A percentile compares a stretch with the other conserved stretches of the same genome.
Evolutionary conservation across 768 basidiomycete species (phyloP).

Genomic region (Hemileccinum rubropunctum): DNA sequence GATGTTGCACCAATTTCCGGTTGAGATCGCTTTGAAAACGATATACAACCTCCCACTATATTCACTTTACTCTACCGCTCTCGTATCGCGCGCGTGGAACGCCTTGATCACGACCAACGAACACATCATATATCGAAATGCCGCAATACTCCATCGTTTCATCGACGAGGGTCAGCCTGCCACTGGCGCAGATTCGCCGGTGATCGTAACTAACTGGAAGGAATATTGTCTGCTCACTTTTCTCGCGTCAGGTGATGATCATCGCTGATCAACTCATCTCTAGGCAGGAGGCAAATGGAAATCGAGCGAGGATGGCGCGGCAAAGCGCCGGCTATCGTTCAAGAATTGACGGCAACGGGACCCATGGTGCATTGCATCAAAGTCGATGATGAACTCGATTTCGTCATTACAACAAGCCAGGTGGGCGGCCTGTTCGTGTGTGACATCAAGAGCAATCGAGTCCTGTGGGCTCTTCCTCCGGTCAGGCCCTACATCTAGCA

Average conservation of each 20-base stretch:
- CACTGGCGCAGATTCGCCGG: constrained; percentile 13
- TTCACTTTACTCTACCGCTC: constrained; percentile 35
- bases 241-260: neutral
- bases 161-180: constrained; percentile 33
- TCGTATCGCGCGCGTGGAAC: constrained; percentile 46
- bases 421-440: constrained; percentile 58
- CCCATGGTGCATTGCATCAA: constrained; percentile 67
- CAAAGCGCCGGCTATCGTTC: constrained; percentile 39
- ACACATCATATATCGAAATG: constrained; percentile 51
- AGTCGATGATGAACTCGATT: constrained; percentile 60
- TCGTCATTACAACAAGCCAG: constrained; percentile 55
- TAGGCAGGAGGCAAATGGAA: constrained; percentile 45
- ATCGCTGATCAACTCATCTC: constrained; percentile 7
- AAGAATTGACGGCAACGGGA: constrained; percentile 33
- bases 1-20: constrained; percentile 47
- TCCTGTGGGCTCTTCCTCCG: constrained; percentile 61
- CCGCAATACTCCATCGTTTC: constrained; percentile 52
- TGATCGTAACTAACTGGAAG: constrained; percentile 52
- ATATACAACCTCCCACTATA: constrained; percentile 49
- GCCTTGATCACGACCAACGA: constrained; percentile 47
- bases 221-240: constrained; percentile 46
- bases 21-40: constrained; percentile 52
- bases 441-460: constrained; percentile 44
- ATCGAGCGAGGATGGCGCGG: constrained; percentile 57
- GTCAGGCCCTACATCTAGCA: constrained; percentile 34